Evolutionary conservation across 1,139 yeast species (phyloP), one percentile per base, ranked within the genome.

Genomic region (Diutina siamensis): DNA sequence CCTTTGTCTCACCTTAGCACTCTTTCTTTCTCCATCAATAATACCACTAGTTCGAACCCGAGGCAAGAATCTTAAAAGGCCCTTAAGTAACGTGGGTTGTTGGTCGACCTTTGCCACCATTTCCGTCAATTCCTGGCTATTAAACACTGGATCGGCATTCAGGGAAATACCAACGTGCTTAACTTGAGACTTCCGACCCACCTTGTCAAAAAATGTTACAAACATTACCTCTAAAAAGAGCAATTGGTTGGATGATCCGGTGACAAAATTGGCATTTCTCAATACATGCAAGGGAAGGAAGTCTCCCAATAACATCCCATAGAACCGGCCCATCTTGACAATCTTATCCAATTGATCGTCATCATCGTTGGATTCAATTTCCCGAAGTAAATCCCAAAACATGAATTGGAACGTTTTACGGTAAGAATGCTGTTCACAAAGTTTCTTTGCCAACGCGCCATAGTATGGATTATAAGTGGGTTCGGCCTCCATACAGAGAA

Each of bases 391-490:
- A 60, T 92, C 96, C 97, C 97, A 94, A 42, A 94, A 69, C 57
- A 80, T 71, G 59, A 92, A 88, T 58, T 92, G 97, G 54, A 94
- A 82, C 0, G 95, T 78, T 60, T 89, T 89, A 55, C 86, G 74
- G 59, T 83, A 67, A 1, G 80, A 71, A 51, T 83, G 86, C 35
- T 79, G 74, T 35, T 71, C 76, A 56, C 95, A 83, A 17, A 89
- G 62, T 54, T 86, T 85, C 42, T 74, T 71, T 0, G 95, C 95
- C 31, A 94, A 74, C 13, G 84, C 65, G 0, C 92, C 85, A 61
- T 94, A 94, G 60, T 83, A 94, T 1, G 97, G 97, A 56, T 94
- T 94, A 69, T 85, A 89, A 0, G 76, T 75, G 32, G 83, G 77
- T 61, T 94, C 99, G 53, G 82, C 76, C 1, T 84, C 76, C 19